Base-by-base conservation (phyloP, 805 yeast genomes). In the Komagataella pseudopastoris region DNA sequence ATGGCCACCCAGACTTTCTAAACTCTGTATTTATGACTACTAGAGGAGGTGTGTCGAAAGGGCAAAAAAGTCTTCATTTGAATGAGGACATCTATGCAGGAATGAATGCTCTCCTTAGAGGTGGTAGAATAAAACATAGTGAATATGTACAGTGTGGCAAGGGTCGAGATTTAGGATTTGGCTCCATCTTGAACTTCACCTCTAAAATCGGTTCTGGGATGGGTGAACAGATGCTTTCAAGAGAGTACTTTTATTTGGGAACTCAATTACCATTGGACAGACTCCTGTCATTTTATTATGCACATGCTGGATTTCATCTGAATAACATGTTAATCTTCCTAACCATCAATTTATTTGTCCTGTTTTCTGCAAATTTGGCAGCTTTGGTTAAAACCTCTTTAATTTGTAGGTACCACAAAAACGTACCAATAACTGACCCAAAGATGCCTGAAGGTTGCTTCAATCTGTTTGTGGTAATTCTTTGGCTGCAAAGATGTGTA, bases 41-140 rank as follows among this genome's bases (percentile, higher is more conserved):
- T 3, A 75, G 98, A 68, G 97, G 98, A 44, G 98, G 98, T 14
- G 77, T 91, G 3, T 88, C 97, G 2, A 90, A 90, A 64, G 96
- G 96, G 1, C 98, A 90, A 66, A 88, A 83, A 63, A 95, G 97
- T 10, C 71, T 90, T 53, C 98, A 90, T 65, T 69, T 90, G 62
- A 90, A 90, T 69, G 97, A 90, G 64, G 98, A 90, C 71, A 91
- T 90, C 45, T 90, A 85, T 67, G 97, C 97, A 17, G 98, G 98
- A 48, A 91, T 90, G 85, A 87, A 72, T 55, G 96, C 96, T 0
- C 63, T 86, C 56, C 71, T 86, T 60, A 77, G 98, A 54, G 97
- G 97, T 46, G 98, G 97, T 1, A 75, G 91, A 58, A 90, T 90
- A 54, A 90, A 90, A 68, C 98, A 91, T 65, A 86, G 96, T 66